Conservation (phyloP, 768 basidiomycete species). For the Trametes villosa region DNA sequence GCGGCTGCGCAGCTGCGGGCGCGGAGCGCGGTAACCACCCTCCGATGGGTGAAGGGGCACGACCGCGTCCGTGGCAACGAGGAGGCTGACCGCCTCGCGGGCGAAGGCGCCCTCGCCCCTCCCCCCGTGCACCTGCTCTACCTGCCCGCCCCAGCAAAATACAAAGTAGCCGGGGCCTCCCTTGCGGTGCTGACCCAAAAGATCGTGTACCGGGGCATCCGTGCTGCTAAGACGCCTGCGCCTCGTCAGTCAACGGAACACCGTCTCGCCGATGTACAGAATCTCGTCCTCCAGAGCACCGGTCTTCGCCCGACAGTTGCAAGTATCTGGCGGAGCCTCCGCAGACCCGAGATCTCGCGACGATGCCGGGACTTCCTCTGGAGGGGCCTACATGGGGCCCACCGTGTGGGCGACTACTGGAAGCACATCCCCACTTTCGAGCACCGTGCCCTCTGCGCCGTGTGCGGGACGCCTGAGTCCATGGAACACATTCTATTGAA, state of each 20-base stretch:
- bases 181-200: not conserved
- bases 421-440: constrained; percentile 8
- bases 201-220: not conserved
- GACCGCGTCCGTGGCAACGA: constrained; percentile 10
- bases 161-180: not conserved
- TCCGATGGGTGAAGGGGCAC: constrained; percentile 27
- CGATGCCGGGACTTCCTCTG: constrained; percentile 13
- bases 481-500: constrained; percentile 28
- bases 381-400: constrained; percentile 12
- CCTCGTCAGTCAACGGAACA: not conserved
- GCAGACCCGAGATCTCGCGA: not conserved
- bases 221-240: not conserved
- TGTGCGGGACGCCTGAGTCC: constrained; percentile 21
- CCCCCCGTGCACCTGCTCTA: too few species aligned
- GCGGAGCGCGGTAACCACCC: not conserved
- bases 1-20: not conserved
- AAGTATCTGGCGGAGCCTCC: not conserved
- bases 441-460: constrained; percentile 6
- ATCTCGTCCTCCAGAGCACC: too few species aligned
- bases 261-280: not conserved
- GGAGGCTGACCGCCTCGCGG: constrained; percentile 11
- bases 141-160: not conserved
- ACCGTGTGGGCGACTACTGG: constrained; percentile 23
- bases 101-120: not conserved
- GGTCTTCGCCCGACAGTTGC: not conserved